Percentiles rank a stretch among this genome's conserved stretches.
phyloP scores from a whole-genome alignment of 495 filamentous ascomycete genomes.

The Darksidea phi region DNA sequence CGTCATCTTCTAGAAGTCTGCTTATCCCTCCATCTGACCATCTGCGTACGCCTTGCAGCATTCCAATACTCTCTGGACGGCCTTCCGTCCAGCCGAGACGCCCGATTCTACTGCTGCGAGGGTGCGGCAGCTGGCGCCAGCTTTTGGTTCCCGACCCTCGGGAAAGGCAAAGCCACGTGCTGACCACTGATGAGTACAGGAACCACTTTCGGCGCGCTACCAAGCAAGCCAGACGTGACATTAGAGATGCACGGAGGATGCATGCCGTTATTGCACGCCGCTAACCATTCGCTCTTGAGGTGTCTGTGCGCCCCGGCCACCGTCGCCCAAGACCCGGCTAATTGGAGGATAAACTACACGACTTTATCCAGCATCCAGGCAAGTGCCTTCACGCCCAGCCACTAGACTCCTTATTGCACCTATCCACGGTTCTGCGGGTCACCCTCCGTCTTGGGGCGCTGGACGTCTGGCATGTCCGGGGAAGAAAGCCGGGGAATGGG shows the following conservation, averaged over 20 bases:
- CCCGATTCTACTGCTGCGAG: background rate
- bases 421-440: background rate
- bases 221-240: background rate
- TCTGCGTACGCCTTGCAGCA: background rate
- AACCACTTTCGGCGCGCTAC: background rate
- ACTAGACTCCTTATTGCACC: background rate
- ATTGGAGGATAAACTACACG: background rate
- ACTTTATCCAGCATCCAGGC: background rate
- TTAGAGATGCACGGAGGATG: background rate
- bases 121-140: background rate
- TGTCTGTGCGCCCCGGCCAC: background rate
- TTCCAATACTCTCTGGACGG: background rate
- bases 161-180: background rate
- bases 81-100: background rate
- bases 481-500: background rate
- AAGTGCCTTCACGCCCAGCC: background rate
- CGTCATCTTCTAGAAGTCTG: background rate
- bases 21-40: background rate
- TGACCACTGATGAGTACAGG: background rate
- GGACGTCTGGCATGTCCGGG: background rate
- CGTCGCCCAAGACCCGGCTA: background rate
- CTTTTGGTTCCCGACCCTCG: background rate
- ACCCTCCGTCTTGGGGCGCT: constrained; percentile 1
- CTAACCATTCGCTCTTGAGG: background rate
- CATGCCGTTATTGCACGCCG: background rate